Base-by-base conservation (phyloP, 2,329 filamentous ascomycete genomes). In the Fusarium sp. region DNA sequence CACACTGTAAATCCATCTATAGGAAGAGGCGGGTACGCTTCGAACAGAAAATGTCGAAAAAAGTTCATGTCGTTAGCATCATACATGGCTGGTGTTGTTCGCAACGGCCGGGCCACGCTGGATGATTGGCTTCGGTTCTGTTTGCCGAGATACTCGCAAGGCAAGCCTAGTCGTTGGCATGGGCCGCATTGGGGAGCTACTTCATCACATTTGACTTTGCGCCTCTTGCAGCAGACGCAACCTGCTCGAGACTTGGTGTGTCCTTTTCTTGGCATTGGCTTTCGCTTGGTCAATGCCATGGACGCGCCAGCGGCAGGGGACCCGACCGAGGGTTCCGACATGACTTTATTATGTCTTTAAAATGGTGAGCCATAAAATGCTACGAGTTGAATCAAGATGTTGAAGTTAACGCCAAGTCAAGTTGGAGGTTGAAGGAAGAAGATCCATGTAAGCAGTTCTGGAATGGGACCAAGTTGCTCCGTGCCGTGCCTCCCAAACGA, bases 1-100 rank as follows among this genome's bases (percentile, higher is more conserved):
- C 84, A 86, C 0, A 85, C 74, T 6, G 69, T 66, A 25, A 80
- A 80, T 0, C 83, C 82, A 45, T 79, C 79, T 13, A 85, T 76
- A 2, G 84, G 84, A 0, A 85, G 61, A 3, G 84, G 78, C 8
- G 84, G 84, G 62, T 85, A 85, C 2, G 87, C 86, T 9, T 83
- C 79, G 6, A 86, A 79, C 10, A 89, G 71, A 71, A 88, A 89
- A 71, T 89, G 87, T 61, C 88, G 86, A 72, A 89, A 89, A 78
- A 88, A 87, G 22, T 85, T 82, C 78, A 89, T 82, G 65, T 89
- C 87, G 36, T 85, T 79, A 18, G 82, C 74, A 36, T 81, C 81
- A 69, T 87, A 88, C 27, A 76, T 74, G 4, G 63, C 60, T 1
- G 78, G 74, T 3, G 77, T 73, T 18, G 76, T 68, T 38, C 74